phyloP scores from a whole-genome alignment of 2,329 filamentous ascomycete species.

The Pseudonectria buxi region DNA sequence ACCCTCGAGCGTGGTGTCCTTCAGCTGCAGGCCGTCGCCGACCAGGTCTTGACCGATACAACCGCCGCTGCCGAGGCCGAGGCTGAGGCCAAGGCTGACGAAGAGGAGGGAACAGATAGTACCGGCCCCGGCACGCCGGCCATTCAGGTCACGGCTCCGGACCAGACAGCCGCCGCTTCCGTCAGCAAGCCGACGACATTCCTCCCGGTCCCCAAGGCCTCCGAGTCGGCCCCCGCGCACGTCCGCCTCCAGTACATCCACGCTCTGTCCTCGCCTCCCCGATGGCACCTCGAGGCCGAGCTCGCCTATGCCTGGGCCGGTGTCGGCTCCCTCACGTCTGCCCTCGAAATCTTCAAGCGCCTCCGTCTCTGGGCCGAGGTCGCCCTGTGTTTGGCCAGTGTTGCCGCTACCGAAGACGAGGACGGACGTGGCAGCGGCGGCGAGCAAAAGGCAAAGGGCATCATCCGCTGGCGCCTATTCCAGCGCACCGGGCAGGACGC shows the following conservation, averaged over 20 bases:
- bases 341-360: constrained; percentile 91
- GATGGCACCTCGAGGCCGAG: constrained; percentile 93
- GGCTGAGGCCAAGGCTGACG: constrained; percentile 17
- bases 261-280: constrained; percentile 71
- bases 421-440: constrained; percentile 47
- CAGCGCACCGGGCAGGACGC: constrained; percentile 44
- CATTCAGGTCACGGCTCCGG: constrained; percentile 38
- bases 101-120: constrained; percentile 13
- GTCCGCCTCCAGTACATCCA: constrained; percentile 80
- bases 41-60: constrained; percentile 89
- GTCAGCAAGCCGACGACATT: constrained; percentile 61
- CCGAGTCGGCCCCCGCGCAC: constrained; percentile 70
- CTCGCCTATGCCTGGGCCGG: constrained; percentile 88
- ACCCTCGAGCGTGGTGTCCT: constrained; percentile 85
- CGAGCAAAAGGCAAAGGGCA: constrained; percentile 72
- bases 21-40: constrained; percentile 89
- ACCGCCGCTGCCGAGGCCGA: constrained; percentile 27
- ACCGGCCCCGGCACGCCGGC: constrained; percentile 33
- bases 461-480: constrained; percentile 76
- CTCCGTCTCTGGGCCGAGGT: constrained; percentile 92
- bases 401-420: constrained; percentile 50
- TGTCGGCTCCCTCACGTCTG: constrained; percentile 79
- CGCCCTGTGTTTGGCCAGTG: constrained; percentile 74
- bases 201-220: constrained; percentile 65
- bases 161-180: constrained; percentile 19